Base-by-base conservation (phyloP, 441 rosid genomes). In the Cnidoscolus chayamansa region DNA sequence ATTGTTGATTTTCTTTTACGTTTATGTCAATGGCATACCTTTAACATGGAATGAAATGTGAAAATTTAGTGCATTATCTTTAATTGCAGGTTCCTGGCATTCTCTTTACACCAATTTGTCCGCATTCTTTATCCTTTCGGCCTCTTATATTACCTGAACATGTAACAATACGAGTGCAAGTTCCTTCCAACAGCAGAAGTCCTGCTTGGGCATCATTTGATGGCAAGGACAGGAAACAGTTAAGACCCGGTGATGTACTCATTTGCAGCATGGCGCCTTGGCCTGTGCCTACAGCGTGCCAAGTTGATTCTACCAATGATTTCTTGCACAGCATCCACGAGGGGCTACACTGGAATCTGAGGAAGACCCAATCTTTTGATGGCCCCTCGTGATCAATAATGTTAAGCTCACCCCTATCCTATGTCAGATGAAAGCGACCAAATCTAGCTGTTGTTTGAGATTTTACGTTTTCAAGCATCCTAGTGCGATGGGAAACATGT, bases 211-310 rank as follows among this genome's bases (percentile, higher is more conserved):
- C 80, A 56, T 96, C 99, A 15, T 95, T 95, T 37, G 99, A 95
- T 57, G 99, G 99, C 63, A 95, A 95, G 80, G 93, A 87, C 81
- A 78, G 99, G 81, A 91, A 90, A 74, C 88, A 78, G 74, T 77
- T 96, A 56, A 87, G 77, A 53, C 88, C 99, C 5, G 90, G 99
- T 40, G 99, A 96, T 75, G 98, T 97, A 2, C 91, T 96, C 40
- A 89, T 96, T 17, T 93, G 97, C 86, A 85, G 99, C 81, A 93
- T 96, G 91, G 99, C 98, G 11, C 94, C 94, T 37, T 96, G 98
- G 93, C 98, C 99, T 1, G 98, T 96, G 66, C 96, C 98, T 40
- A 96, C 98, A 0, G 97, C 99, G 25, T 96, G 99, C 71, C 90
- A 83, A 50, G 86, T 58, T 16, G 97, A 96, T 72, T 93, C 99